Base-by-base conservation (phyloP, 805 yeast species). In the Maudiozyma bulderi region DNA sequence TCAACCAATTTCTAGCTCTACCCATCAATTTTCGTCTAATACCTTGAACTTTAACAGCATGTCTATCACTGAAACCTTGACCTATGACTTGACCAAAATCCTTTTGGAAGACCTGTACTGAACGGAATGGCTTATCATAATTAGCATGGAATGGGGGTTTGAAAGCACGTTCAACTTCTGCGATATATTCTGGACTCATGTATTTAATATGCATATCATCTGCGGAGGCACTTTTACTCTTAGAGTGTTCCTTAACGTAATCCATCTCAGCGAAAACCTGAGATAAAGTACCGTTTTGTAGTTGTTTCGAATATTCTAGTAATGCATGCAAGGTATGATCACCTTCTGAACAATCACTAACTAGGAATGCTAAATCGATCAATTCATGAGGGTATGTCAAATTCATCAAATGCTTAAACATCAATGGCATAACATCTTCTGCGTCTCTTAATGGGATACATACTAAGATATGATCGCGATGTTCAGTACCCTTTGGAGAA, bases 1-100 rank as follows among this genome's bases (percentile, higher is more conserved):
- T 76, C 44, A 86, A 68, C 95, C 95, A 86, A 61, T 86, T 86
- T 66, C 95, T 73, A 1, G 95, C 93, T 50, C 91, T 74, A 1
- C 90, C 95, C 95, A 86, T 86, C 56, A 86, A 66, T 60, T 86
- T 86, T 55, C 95, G 73, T 61, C 95, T 76, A 40, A 83, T 81
- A 14, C 95, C 95, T 66, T 86, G 95, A 29, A 84, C 88, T 62
- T 84, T 84, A 28, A 86, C 89, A 31, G 84, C 91, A 60, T 86
- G 95, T 54, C 95, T 69, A 59, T 86, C 95, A 56, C 81, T 76
- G 59, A 86, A 86, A 2, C 93, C 89, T 62, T 86, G 93, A 14
- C 95, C 95, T 54, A 86, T 84, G 8, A 75, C 76, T 66, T 86
- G 93, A 42, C 95, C 90, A 60, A 86, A 85, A 65, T 85, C 89